These are phyloP conservation scores for Arachnomyces sp. DNA, from an alignment of 2,329 filamentous ascomycete species.

Conservation along the genomic window DNA sequence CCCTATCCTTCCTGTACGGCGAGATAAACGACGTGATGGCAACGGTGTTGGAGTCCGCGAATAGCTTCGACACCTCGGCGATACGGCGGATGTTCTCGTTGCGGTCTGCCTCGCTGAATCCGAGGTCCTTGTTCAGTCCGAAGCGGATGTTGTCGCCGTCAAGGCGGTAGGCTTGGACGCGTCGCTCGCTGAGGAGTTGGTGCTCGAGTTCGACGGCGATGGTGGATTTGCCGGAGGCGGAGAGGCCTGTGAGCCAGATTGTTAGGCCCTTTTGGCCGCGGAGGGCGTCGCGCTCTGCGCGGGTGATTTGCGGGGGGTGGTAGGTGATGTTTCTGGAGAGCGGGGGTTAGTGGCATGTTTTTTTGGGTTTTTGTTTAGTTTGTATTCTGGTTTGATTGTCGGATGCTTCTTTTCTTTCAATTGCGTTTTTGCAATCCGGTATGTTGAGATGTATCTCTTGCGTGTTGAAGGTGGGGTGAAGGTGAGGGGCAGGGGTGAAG, in stretches of 20 bases:
- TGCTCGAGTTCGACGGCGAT: slow-evolving; percentile 95
- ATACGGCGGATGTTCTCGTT: slow-evolving; percentile 98
- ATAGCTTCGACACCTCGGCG: slow-evolving; percentile 92
- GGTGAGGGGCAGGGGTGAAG: no score
- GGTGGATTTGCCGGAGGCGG: slow-evolving; percentile 92
- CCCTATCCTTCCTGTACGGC: slow-evolving; percentile 79
- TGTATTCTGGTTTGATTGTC: slow-evolving; percentile 6
- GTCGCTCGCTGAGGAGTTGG: slow-evolving; percentile 69
- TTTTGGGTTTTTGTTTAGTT: slow-evolving; percentile 1
- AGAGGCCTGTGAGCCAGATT: slow-evolving; percentile 96
- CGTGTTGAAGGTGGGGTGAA: slow-evolving; percentile 1
- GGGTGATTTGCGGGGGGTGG: slow-evolving; percentile 36
- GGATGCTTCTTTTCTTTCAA: neutral
- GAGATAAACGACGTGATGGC: slow-evolving; percentile 96
- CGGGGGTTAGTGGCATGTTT: slow-evolving; percentile 1
- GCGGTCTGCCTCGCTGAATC: slow-evolving; percentile 84
- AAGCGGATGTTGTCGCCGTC: slow-evolving; percentile 98
- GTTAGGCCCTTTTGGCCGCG: slow-evolving; percentile 86
- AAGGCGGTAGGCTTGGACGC: slow-evolving; percentile 77
- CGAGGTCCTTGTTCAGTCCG: slow-evolving; percentile 94
- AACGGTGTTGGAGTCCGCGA: slow-evolving; percentile 80
- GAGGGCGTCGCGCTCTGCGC: slow-evolving; percentile 31
- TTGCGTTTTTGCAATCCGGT: neutral
- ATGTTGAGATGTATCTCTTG: neutral
- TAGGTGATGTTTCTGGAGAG: slow-evolving; percentile 37